Evolutionary conservation across 2,329 filamentous ascomycete genomes (phyloP).

Genomic region (Stylonectria norvegica): DNA sequence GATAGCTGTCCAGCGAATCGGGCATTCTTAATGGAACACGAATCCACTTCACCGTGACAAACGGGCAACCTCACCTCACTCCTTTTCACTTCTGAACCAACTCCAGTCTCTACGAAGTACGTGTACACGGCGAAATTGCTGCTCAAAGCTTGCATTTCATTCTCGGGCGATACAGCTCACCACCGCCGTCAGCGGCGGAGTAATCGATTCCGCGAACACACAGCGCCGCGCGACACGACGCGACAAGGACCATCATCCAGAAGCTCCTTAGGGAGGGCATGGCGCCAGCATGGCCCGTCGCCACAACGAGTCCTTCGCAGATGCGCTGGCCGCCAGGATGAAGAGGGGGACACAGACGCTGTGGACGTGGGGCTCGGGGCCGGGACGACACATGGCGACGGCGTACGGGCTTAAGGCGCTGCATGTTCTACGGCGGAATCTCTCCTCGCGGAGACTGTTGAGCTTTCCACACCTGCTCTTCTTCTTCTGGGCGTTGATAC

Average conservation of each 20-base stretch:
- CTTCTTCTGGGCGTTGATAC: conserved; percentile 67
- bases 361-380: conserved; percentile 43
- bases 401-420: conserved; percentile 27
- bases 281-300: conserved; percentile 30
- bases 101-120: too few species aligned
- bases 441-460: conserved; percentile 50
- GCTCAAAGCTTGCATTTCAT: too few species aligned
- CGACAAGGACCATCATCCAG: background rate
- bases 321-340: conserved; percentile 20
- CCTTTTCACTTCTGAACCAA: too few species aligned
- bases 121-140: too few species aligned
- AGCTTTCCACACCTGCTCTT: conserved; percentile 67
- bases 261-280: too few species aligned
- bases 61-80: too few species aligned
- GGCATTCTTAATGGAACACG: too few species aligned
- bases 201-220: conserved; percentile 1
- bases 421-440: conserved; percentile 37
- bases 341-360: conserved; percentile 29
- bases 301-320: conserved; percentile 21
- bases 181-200: too few species aligned
- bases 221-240: conserved; percentile 1
- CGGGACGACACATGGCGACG: conserved; percentile 36
- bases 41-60: too few species aligned
- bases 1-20: too few species aligned
- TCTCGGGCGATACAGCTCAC: too few species aligned